A percentile compares a stretch with the other conserved stretches of the same genome.
phyloP scores from a whole-genome alignment of 2,329 filamentous ascomycete species.

The Cladosporium austrohemisphaericum region DNA sequence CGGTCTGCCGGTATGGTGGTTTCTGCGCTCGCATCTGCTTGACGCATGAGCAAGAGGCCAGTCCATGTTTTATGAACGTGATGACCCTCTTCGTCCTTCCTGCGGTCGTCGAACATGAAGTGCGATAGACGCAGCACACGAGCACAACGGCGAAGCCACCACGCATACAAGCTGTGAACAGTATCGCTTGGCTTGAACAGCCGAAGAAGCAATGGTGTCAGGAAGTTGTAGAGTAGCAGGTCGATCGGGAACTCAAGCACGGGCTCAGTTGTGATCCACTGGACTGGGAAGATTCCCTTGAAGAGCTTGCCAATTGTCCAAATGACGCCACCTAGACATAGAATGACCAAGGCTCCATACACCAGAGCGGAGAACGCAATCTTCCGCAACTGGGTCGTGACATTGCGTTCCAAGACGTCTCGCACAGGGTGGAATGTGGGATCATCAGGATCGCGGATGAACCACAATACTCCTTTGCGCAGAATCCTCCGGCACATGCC shows the following conservation, averaged over 20 bases:
- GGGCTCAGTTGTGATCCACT: conserved; percentile 89
- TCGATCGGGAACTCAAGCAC: conserved; percentile 93
- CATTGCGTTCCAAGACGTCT: conserved; percentile 88
- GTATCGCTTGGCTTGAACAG: conserved; percentile 82
- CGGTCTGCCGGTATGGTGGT: background rate
- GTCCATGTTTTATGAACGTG: conserved; percentile 29
- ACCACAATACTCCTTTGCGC: conserved; percentile 91
- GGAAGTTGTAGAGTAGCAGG: conserved; percentile 91
- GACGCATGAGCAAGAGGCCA: conserved; percentile 1
- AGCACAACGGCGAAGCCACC: conserved; percentile 93
- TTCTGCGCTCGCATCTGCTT: conserved; percentile 21
- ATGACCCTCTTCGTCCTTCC: conserved; percentile 75
- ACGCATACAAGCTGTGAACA: conserved; percentile 80
- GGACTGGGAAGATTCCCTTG: conserved; percentile 75
- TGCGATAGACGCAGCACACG: conserved; percentile 75
- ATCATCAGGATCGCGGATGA: conserved; percentile 96
- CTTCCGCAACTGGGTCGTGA: conserved; percentile 89
- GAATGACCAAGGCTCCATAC: conserved; percentile 85
- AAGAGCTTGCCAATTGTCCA: conserved; percentile 76
- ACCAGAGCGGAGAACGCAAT: conserved; percentile 95
- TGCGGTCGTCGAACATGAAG: conserved; percentile 86
- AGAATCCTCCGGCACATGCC: conserved; percentile 99
- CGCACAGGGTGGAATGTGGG: conserved; percentile 97
- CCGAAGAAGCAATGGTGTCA: conserved; percentile 82
- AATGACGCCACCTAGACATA: conserved; percentile 92